Evolutionary conservation across 352 stramenopile species (phyloP).

Genomic region (Pythium myriotylum): DNA sequence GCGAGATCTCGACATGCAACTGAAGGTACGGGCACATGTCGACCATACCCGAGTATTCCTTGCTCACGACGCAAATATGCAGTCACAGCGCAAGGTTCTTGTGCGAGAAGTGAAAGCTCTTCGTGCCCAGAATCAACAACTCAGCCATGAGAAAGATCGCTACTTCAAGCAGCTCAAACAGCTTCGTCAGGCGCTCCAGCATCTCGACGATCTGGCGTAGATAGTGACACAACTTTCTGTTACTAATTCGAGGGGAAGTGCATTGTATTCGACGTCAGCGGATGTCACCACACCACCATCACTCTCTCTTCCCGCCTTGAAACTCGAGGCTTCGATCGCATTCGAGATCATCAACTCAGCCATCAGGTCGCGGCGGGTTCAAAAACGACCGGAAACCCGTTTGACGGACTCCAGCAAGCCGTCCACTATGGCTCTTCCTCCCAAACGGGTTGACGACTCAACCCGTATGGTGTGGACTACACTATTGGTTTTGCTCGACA

Average conservation of each 20-base stretch:
- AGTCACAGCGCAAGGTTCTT: slow-evolving; percentile 79
- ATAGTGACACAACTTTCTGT: slow-evolving; percentile 12
- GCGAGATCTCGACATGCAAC: slow-evolving; percentile 66
- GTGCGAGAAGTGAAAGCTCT: slow-evolving; percentile 81
- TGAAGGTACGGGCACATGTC: too few species aligned
- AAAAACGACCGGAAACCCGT: slow-evolving; percentile 14
- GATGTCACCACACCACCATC: slow-evolving; percentile 20
- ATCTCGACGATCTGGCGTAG: slow-evolving; percentile 54
- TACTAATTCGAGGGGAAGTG: background rate
- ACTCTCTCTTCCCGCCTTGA: slow-evolving; percentile 21
- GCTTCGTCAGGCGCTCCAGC: slow-evolving; percentile 70
- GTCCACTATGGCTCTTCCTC: too few species aligned
- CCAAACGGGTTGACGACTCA: background rate
- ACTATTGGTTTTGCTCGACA: slow-evolving; percentile 16
- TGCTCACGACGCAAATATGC: background rate
- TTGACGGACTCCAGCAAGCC: background rate
- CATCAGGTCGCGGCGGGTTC: slow-evolving; percentile 7
- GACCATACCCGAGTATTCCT: too few species aligned
- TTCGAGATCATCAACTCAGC: slow-evolving; percentile 30
- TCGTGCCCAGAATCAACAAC: slow-evolving; percentile 65
- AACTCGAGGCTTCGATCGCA: slow-evolving; percentile 22
- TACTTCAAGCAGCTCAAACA: slow-evolving; percentile 81
- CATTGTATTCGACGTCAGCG: slow-evolving; percentile 6
- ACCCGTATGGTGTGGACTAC: slow-evolving; percentile 21
- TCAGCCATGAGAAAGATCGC: slow-evolving; percentile 62